These are phyloP conservation scores for Chlorella variabilis DNA, from an alignment of 163 green algal genomes.

Conservation along the genomic window DNA sequence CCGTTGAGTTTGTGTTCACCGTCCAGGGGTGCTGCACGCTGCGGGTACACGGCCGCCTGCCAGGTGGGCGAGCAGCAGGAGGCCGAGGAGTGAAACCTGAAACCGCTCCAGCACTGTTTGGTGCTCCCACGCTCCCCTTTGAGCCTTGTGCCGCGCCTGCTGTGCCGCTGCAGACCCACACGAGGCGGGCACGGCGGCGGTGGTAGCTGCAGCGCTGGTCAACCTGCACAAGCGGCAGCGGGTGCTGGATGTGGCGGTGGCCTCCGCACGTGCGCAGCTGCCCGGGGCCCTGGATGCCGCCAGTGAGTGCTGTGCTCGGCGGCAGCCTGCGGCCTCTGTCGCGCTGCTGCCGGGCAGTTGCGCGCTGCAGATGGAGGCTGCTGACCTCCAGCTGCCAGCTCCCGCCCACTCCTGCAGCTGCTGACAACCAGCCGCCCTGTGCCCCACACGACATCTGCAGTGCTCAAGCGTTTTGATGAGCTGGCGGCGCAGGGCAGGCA, in stretches of 20 bases:
- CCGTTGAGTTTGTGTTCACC: background rate
- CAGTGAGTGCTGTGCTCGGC: background rate
- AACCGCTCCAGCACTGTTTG: no score
- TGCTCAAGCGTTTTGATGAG: constrained; percentile 8
- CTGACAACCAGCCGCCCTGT: background rate
- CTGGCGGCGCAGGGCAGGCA: background rate
- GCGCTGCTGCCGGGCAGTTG: background rate
- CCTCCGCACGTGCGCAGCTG: background rate
- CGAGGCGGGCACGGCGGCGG: background rate
- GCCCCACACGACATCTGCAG: no score
- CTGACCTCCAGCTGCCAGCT: background rate
- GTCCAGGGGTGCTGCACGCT: background rate
- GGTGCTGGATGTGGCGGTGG: background rate
- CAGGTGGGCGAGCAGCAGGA: background rate
- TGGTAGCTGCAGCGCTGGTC: constrained; percentile 15
- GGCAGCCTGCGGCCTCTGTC: no score
- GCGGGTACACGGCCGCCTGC: background rate
- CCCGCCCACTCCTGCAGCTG: background rate
- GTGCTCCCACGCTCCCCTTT: background rate
- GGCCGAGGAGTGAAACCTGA: background rate
- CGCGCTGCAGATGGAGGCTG: background rate
- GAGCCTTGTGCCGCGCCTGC: background rate
- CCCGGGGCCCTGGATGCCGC: background rate
- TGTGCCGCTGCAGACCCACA: no score
- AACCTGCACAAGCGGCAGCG: background rate